phyloP scores from a whole-genome alignment of 1,284 basidiomycete genomes.

The Farysia itapuensis region DNA sequence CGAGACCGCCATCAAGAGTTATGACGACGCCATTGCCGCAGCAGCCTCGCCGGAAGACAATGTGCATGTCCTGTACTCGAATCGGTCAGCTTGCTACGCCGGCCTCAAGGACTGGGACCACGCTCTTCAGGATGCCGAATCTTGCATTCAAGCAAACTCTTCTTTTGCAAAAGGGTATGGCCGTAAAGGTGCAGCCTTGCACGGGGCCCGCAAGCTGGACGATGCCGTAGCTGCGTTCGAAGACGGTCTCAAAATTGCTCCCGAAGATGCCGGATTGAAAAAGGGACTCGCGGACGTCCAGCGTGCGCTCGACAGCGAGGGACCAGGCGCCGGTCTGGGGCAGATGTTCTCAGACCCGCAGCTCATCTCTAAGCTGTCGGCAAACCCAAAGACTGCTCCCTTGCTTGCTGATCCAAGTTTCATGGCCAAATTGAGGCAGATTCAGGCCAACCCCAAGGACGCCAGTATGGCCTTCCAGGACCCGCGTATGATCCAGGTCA shows the following conservation, averaged over 20 bases:
- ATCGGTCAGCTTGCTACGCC: conserved; percentile 84
- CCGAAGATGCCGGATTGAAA: conserved; percentile 74
- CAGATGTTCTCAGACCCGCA: conserved; percentile 85
- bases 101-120: conserved; percentile 77
- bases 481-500: conserved; percentile 84
- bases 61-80: conserved; percentile 84
- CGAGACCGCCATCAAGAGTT: conserved; percentile 49
- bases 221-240: conserved; percentile 83
- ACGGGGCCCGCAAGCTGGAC: conserved; percentile 76
- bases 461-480: conserved; percentile 67
- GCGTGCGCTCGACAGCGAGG: conserved; percentile 46
- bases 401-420: conserved; percentile 78
- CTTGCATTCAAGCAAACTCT: conserved; percentile 73
- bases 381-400: conserved; percentile 81
- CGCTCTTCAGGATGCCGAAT: conserved; percentile 85
- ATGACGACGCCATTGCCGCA: conserved; percentile 54
- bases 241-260: conserved; percentile 75
- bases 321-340: conserved; percentile 66
- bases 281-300: conserved; percentile 72
- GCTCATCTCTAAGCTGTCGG: conserved; percentile 77
- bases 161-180: conserved; percentile 88
- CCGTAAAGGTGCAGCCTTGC: conserved; percentile 90
- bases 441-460: conserved; percentile 61
- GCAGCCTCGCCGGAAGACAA: conserved; percentile 54
- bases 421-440: conserved; percentile 50